Evolutionary conservation across 2,329 filamentous ascomycete genomes (phyloP).

Genomic region (Karstenula rhodostoma): DNA sequence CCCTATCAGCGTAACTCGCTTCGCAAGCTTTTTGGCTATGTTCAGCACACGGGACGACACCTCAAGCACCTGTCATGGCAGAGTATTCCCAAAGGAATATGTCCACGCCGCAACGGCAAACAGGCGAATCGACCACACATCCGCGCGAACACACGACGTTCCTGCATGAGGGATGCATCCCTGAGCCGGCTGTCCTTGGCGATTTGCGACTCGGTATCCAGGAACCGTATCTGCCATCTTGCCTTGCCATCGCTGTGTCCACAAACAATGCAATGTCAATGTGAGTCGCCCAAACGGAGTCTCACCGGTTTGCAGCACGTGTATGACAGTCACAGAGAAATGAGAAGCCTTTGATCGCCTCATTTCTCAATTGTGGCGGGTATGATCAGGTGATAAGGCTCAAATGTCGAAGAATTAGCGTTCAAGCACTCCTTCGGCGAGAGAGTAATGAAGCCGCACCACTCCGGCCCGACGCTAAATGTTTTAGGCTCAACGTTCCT

Average conservation of each 20-base stretch:
- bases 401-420: background rate
- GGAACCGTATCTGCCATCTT: background rate
- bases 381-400: background rate
- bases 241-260: background rate
- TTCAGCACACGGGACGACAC: background rate
- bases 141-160: background rate
- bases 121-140: background rate
- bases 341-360: background rate
- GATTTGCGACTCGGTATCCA: background rate
- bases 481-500: conserved; percentile 12
- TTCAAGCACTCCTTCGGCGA: conserved; percentile 6
- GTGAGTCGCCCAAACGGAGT: background rate
- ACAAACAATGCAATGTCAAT: background rate
- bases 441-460: background rate
- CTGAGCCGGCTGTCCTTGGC: background rate
- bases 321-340: background rate
- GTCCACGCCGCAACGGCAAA: background rate
- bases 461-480: conserved; percentile 14
- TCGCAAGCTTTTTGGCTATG: background rate
- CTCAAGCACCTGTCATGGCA: background rate
- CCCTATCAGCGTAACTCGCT: background rate
- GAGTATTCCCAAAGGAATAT: background rate
- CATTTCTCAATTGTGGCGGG: background rate
- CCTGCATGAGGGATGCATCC: conserved; percentile 4
- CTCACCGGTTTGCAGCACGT: background rate